A percentile compares a stretch with the other conserved stretches of the same genome.
Evolutionary conservation across 352 stramenopile species (phyloP).

Genomic region (Pythium chondricola): DNA sequence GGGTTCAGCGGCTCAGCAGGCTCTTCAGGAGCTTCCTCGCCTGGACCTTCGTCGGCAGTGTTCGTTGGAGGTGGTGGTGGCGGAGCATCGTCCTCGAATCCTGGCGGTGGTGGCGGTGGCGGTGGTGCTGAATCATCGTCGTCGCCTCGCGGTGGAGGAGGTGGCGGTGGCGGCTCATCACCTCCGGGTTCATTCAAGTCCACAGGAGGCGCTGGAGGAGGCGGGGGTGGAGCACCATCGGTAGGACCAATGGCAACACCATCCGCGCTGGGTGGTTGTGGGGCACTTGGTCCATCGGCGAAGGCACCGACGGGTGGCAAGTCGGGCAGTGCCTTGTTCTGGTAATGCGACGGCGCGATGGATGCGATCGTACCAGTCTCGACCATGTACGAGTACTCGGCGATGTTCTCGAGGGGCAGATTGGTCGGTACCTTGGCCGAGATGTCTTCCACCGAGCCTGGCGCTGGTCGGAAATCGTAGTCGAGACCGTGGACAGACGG

Average conservation of each 20-base stretch:
- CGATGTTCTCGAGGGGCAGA: constrained; percentile 72
- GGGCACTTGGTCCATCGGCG: constrained; percentile 48
- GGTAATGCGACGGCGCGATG: constrained; percentile 80
- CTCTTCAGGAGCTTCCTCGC: background rate
- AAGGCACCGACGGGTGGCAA: constrained; percentile 59
- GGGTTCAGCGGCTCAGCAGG: constrained; percentile 14
- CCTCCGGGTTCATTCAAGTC: constrained; percentile 37
- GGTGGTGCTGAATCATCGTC: constrained; percentile 34
- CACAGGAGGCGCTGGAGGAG: constrained; percentile 47
- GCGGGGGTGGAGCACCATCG: constrained; percentile 56
- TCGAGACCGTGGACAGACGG: constrained; percentile 62
- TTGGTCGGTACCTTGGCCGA: constrained; percentile 76
- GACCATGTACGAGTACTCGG: constrained; percentile 72
- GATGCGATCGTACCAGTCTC: constrained; percentile 39
- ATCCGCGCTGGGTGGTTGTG: constrained; percentile 48
- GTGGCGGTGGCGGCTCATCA: constrained; percentile 39
- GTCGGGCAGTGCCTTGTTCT: constrained; percentile 73
- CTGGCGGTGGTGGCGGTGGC: constrained; percentile 16
- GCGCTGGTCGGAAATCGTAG: constrained; percentile 72
- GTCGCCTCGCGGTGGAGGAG: constrained; percentile 36
- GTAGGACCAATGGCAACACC: constrained; percentile 46
- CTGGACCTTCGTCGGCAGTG: background rate
- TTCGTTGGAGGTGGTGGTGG: constrained; percentile 17
- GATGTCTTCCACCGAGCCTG: constrained; percentile 58
- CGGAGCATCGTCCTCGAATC: constrained; percentile 11